Evolutionary conservation across 805 yeast genomes (phyloP), one percentile per base, ranked within the genome.

Genomic region (Saccharomycopsis vini): DNA sequence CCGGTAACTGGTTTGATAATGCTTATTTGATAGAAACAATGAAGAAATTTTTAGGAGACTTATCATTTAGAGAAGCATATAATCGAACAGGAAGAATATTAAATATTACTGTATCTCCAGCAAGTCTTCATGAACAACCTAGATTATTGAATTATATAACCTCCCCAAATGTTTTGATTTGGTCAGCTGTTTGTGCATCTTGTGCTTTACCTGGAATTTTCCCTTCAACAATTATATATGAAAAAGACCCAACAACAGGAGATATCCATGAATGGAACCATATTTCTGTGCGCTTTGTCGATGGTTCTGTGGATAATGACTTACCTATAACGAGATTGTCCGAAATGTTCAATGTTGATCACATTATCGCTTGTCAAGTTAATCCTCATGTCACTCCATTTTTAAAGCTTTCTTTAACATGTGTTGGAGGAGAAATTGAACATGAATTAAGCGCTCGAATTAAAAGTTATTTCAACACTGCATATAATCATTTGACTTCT

Each of bases 261-360:
- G 75, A 71, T 43, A 71, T 77, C 3, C 79, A 75, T 45, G 87
- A 87, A 53, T 92, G 97, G 97, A 75, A 77, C 43, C 81, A 84
- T 47, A 73, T 74, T 21, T 71, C 86, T 0, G 75, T 81, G 30
- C 81, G 83, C 54, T 92, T 83, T 62, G 89, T 92, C 24, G 99
- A 92, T 61, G 99, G 99, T 0, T 87, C 96, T 0, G 95, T 92
- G 5, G 94, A 90, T 56, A 85, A 86, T 50, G 99, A 92, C 60
- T 64, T 92, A 42, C 99, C 99, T 3, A 81, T 88, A 22, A 72
- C 94, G 2, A 72, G 97, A 52, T 67, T 92, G 19, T 81, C 94
- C 18, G 98, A 92, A 58, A 88, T 92, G 95, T 92, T 92, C 61
- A 90, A 92, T 56, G 96, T 92, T 24, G 95, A 92, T 59, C 96